These are phyloP conservation scores for Triangularia verruculosa DNA, from an alignment of 2,329 filamentous ascomycete genomes.

Conservation along the genomic window DNA sequence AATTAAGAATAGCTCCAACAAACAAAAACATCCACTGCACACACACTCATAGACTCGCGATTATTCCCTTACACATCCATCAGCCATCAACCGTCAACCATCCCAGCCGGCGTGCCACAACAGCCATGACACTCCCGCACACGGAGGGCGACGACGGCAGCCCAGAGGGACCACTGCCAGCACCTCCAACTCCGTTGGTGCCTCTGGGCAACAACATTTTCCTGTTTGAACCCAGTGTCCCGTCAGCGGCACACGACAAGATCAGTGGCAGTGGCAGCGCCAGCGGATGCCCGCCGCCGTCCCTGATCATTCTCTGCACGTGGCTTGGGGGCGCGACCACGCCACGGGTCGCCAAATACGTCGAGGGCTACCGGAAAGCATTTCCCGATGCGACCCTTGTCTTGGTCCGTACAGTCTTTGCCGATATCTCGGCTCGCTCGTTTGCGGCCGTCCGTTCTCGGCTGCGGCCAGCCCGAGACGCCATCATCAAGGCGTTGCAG, in stretches of 20 bases:
- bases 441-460: not conserved
- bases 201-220: not conserved
- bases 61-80: not conserved
- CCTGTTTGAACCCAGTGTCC: not conserved
- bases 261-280: not conserved
- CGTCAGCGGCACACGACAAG: not conserved
- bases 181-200: not conserved
- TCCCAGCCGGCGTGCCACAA: no score
- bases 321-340: not conserved
- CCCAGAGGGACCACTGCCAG: not conserved
- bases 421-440: not conserved
- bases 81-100: not conserved
- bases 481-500: not conserved
- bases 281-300: not conserved
- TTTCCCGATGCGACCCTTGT: not conserved
- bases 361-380: not conserved
- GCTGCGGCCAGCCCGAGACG: not conserved
- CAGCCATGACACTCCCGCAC: not conserved
- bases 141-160: not conserved
- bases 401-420: not conserved
- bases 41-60: not conserved
- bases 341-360: not conserved
- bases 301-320: not conserved
- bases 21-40: not conserved
- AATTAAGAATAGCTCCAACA: not conserved